Conservation (phyloP, 305 asterid genomes). For the Fraxinus velutina region DNA sequence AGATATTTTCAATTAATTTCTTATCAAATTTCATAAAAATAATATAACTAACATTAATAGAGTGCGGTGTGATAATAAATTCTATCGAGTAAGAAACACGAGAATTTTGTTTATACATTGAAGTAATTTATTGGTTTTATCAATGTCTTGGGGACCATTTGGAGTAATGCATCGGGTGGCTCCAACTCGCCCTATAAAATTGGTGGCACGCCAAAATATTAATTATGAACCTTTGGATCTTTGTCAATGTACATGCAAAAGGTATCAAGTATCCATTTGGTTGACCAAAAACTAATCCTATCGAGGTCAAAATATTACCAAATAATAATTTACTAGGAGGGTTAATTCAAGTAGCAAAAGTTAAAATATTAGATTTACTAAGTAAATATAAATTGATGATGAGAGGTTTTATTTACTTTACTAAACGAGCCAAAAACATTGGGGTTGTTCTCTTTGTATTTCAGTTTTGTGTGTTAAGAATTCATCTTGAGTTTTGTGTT, state of each 20-base stretch:
- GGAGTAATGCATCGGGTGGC: conserved; percentile 1
- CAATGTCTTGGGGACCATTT: conserved; percentile 21
- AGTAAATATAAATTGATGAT: no score
- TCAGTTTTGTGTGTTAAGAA: no score
- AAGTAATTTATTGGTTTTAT: background rate
- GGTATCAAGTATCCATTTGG: background rate
- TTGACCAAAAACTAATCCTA: background rate
- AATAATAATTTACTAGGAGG: no score
- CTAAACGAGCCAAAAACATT: background rate
- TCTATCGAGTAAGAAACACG: conserved; percentile 21
- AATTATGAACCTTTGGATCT: background rate
- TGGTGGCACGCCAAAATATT: conserved; percentile 28
- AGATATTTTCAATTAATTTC: background rate
- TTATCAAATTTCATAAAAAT: background rate
- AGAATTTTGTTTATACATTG: conserved; percentile 19
- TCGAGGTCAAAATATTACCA: background rate
- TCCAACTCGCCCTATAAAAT: conserved; percentile 31
- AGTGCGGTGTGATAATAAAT: conserved; percentile 23
- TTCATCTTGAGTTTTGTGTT: no score
- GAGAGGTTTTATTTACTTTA: background rate
- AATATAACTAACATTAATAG: conserved; percentile 20
- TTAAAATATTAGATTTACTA: no score
- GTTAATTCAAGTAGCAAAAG: background rate
- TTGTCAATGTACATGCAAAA: background rate
- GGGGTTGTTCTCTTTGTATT: no score